Percentiles rank a stretch among this genome's conserved stretches.
Conservation (phyloP, 2,329 filamentous ascomycete species). For the Calycina marina region DNA sequence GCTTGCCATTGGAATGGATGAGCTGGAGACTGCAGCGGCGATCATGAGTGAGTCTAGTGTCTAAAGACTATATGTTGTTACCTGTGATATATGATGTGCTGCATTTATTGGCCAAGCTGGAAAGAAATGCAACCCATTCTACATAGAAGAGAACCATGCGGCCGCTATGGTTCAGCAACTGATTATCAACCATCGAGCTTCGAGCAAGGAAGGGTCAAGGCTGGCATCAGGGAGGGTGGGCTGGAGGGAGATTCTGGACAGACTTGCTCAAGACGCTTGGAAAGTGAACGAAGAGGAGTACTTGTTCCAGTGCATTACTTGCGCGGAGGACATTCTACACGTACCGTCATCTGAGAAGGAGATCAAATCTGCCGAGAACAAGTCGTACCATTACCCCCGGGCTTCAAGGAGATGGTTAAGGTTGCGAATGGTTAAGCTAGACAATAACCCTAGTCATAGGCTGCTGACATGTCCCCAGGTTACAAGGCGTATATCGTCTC, state of each 20-base stretch:
- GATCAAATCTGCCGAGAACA: neutral
- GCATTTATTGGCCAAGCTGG: conserved; percentile 6
- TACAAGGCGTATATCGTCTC: neutral
- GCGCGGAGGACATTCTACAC: neutral
- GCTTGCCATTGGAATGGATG: neutral
- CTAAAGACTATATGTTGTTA: conserved; percentile 5
- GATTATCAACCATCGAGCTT: too few relatives aligned
- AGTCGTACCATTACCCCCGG: neutral
- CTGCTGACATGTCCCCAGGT: neutral
- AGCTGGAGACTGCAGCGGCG: neutral
- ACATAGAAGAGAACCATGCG: conserved; percentile 5
- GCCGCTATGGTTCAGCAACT: conserved; percentile 5
- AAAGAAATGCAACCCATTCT: conserved; percentile 7
- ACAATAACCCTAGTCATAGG: neutral
- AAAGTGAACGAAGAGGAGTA: conserved; percentile 3
- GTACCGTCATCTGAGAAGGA: neutral
- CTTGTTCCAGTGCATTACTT: neutral
- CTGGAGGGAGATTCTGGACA: conserved; percentile 8
- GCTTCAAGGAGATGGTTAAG: neutral
- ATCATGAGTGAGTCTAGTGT: neutral
- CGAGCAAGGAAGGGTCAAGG: too few relatives aligned
- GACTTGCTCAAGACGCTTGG: conserved; percentile 7
- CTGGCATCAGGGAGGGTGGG: conserved; percentile 6
- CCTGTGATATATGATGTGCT: conserved; percentile 10
- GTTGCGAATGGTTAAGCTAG: neutral